phyloP scores from a whole-genome alignment of 805 yeast species.

The Candida caryicola region DNA sequence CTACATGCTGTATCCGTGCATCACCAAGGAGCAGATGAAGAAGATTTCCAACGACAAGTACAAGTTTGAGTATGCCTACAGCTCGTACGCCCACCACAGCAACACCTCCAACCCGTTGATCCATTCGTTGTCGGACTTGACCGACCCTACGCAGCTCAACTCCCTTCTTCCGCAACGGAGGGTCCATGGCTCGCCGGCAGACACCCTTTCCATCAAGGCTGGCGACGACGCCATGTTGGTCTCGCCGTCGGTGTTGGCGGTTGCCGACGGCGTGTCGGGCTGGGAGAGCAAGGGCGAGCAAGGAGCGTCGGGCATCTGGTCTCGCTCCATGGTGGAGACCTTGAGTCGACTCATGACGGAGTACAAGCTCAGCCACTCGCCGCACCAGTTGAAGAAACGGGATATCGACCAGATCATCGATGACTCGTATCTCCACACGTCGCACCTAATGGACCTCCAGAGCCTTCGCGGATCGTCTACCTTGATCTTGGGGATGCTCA shows the following conservation, averaged over 20 bases:
- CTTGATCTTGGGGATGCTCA: conserved; percentile 45
- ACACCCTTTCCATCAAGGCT: conserved; percentile 49
- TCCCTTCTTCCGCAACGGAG: conserved; percentile 47
- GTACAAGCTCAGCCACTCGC: conserved; percentile 38
- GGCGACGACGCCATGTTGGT: conserved; percentile 60
- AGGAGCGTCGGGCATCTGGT: conserved; percentile 50
- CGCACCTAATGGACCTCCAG: conserved; percentile 50
- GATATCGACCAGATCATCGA: conserved; percentile 46
- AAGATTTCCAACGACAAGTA: conserved; percentile 36
- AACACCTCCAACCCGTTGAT: conserved; percentile 36
- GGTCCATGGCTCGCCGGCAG: conserved; percentile 51
- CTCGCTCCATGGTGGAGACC: conserved; percentile 51
- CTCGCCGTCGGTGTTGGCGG: conserved; percentile 49
- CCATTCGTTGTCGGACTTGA: conserved; percentile 48
- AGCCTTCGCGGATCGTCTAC: conserved; percentile 49
- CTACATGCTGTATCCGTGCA: conserved; percentile 39
- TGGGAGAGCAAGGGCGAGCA: conserved; percentile 46
- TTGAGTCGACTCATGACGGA: conserved; percentile 45
- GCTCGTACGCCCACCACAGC: conserved; percentile 50
- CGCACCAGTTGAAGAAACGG: conserved; percentile 36
- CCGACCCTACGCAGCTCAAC: conserved; percentile 46
- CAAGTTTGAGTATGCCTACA: conserved; percentile 44
- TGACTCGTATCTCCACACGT: conserved; percentile 46
- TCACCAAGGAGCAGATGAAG: conserved; percentile 39
- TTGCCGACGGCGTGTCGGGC: conserved; percentile 58